Base-by-base conservation (phyloP, 2,329 filamentous ascomycete genomes). In the Claviceps sp. region DNA sequence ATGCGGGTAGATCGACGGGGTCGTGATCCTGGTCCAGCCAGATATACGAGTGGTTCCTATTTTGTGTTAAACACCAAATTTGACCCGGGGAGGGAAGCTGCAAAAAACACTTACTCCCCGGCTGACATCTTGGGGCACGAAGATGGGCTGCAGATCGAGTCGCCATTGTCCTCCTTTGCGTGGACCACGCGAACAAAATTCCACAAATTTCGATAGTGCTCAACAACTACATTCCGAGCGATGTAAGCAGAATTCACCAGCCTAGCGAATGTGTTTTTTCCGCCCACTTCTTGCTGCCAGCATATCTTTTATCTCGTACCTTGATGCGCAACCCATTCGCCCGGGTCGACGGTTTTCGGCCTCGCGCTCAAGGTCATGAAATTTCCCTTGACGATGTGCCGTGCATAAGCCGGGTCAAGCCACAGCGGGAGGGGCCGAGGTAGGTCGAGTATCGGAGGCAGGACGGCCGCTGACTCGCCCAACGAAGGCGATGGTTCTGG, bases 241-340 rank as follows among this genome's bases (percentile, higher is more conserved):
- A 11, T 10, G 22, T 44, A 10, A 49, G 51, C 14, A 39, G 41
- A 30, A 4, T 30, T 30, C 26, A 30, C 26, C 26, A 30, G 26
- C 26, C 26, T 30, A 10, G 8, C 8, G 10, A 11, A 30, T 24
- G n/a, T 8, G 5, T 30, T 47, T 38, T 14, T 45, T 26, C 37
- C 26, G 8, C 4, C 3, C 10, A 5, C 4, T 19, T n/a, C n/a
- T 14, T 17, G 34, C n/a, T 11, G 38, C 26, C 17, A 41, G 16
- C 8, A 11, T n/a, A 13, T 56, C 40, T n/a, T 2, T 43, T n/a
- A 8, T 6, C 7, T n/a, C 71, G 64, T 76, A 95, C 91, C 84
- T 76, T 96, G 91, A 68, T 96, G 89, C 56, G 91, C 90, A 59
- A 96, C 78, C 91, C 91, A 97, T 70, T 97, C 91, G 58, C 89